These are phyloP conservation scores for Lentinula boryana DNA, from an alignment of 768 basidiomycete genomes.

Conservation along the genomic window DNA sequence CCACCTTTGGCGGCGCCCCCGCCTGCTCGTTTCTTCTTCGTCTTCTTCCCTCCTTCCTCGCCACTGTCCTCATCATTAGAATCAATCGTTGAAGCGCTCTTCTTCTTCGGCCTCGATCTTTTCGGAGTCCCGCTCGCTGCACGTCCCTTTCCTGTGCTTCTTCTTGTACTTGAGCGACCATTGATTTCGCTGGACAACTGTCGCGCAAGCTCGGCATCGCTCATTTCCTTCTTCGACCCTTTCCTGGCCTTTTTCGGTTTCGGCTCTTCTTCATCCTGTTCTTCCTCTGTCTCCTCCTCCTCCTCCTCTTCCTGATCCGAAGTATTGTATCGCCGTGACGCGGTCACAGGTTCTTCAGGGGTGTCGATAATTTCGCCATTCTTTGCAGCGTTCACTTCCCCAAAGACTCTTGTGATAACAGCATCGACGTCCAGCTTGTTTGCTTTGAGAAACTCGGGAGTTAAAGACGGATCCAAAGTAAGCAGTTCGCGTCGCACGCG, in stretches of 20 bases:
- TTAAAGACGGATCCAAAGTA: constrained; percentile 46
- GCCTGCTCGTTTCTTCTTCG: constrained; percentile 35
- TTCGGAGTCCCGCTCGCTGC: constrained; percentile 37
- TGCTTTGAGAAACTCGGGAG: constrained; percentile 55
- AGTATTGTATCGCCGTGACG: constrained; percentile 18
- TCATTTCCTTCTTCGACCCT: constrained; percentile 42
- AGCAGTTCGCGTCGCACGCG: constrained; percentile 74
- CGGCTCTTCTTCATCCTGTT: constrained; percentile 24
- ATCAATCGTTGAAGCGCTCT: constrained; percentile 50
- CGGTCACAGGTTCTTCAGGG: constrained; percentile 18
- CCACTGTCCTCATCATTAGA: constrained; percentile 48
- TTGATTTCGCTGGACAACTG: constrained; percentile 69
- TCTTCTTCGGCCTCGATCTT: constrained; percentile 37
- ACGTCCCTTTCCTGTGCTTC: constrained; percentile 31
- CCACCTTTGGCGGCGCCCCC: constrained; percentile 59
- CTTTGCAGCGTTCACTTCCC: constrained; percentile 38
- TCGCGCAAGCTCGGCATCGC: constrained; percentile 67
- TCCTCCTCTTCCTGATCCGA: constrained; percentile 23
- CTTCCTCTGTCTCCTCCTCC: constrained; percentile 20
- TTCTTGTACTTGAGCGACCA: constrained; percentile 48
- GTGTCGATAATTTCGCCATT: constrained; percentile 27
- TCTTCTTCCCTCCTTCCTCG: constrained; percentile 32
- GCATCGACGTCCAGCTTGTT: constrained; percentile 64
- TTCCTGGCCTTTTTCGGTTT: constrained; percentile 43
- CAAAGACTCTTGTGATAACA: constrained; percentile 63